Evolutionary conservation across 805 yeast genomes (phyloP).

Genomic region (Candida sanyiensis): DNA sequence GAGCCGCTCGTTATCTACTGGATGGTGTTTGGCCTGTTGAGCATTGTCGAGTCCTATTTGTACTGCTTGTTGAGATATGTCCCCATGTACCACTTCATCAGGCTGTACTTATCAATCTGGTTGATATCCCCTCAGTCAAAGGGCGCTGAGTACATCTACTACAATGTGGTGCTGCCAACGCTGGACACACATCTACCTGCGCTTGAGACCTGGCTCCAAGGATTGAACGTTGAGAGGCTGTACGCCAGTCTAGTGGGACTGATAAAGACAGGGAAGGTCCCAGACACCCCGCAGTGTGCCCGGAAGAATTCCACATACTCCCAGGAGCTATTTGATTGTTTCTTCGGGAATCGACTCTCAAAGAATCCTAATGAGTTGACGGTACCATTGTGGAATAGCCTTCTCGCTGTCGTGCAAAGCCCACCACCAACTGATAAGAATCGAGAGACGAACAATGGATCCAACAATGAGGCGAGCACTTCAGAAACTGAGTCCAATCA

Average conservation of each 20-base stretch:
- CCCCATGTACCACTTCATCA: constrained; percentile 50
- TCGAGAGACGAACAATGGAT: background rate
- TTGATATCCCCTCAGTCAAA: constrained; percentile 47
- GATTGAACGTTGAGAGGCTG: constrained; percentile 1
- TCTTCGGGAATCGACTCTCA: background rate
- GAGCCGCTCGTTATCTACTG: constrained; percentile 56
- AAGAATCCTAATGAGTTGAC: no score
- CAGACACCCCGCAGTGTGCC: background rate
- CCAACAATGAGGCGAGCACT: background rate
- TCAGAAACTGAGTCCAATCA: background rate
- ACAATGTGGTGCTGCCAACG: constrained; percentile 33
- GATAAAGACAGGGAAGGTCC: background rate
- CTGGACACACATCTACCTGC: constrained; percentile 30
- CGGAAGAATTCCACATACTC: background rate
- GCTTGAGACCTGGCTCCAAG: constrained; percentile 25
- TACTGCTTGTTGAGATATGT: constrained; percentile 40
- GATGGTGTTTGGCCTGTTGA: constrained; percentile 48
- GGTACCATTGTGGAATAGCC: constrained; percentile 5
- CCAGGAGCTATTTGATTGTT: background rate
- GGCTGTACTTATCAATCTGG: constrained; percentile 51
- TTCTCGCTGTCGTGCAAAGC: constrained; percentile 2
- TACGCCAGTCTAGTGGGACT: background rate
- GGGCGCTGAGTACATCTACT: constrained; percentile 40
- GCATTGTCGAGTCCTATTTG: constrained; percentile 35
- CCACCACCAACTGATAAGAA: constrained; percentile 1